Evolutionary conservation across 1,284 basidiomycete species (phyloP).

Genomic region (Tylopilus sp.): DNA sequence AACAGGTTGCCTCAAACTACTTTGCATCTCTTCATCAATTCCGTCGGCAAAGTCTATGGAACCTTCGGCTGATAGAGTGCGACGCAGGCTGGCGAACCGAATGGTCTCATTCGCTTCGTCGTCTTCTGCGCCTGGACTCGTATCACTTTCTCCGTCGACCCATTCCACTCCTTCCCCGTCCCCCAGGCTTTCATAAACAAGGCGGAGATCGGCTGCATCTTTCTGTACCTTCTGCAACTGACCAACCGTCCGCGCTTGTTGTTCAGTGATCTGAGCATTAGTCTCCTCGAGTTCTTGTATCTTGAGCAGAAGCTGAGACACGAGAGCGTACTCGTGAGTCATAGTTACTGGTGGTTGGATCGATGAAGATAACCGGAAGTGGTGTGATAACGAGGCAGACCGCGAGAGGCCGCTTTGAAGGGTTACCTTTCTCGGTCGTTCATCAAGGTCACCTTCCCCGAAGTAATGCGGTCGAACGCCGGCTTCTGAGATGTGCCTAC

Average conservation of each 20-base stretch:
- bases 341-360: slow-evolving; percentile 15
- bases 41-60: slow-evolving; percentile 30
- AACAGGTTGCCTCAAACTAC: slow-evolving; percentile 29
- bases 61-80: slow-evolving; percentile 34
- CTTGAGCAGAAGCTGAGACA: slow-evolving; percentile 70
- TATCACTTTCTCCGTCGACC: slow-evolving; percentile 30
- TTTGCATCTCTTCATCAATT: slow-evolving; percentile 35
- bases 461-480: slow-evolving; percentile 8
- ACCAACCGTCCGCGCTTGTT: slow-evolving; percentile 58
- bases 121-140: slow-evolving; percentile 21
- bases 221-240: slow-evolving; percentile 63
- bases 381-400: slow-evolving; percentile 26
- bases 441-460: slow-evolving; percentile 14
- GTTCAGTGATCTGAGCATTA: slow-evolving; percentile 63
- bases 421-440: slow-evolving; percentile 17
- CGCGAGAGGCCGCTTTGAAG: slow-evolving; percentile 21
- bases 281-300: slow-evolving; percentile 74
- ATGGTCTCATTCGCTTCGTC: slow-evolving; percentile 36
- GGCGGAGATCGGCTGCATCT: slow-evolving; percentile 65
- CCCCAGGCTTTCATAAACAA: slow-evolving; percentile 65
- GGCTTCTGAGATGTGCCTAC: slow-evolving; percentile 31
- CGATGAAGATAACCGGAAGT: slow-evolving; percentile 15
- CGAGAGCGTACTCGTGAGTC: slow-evolving; percentile 49
- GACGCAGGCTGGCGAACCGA: slow-evolving; percentile 43
- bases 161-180: slow-evolving; percentile 49